These are phyloP conservation scores for Yamadazyma kitorensis DNA, from an alignment of 805 yeast species.

Conservation along the genomic window DNA sequence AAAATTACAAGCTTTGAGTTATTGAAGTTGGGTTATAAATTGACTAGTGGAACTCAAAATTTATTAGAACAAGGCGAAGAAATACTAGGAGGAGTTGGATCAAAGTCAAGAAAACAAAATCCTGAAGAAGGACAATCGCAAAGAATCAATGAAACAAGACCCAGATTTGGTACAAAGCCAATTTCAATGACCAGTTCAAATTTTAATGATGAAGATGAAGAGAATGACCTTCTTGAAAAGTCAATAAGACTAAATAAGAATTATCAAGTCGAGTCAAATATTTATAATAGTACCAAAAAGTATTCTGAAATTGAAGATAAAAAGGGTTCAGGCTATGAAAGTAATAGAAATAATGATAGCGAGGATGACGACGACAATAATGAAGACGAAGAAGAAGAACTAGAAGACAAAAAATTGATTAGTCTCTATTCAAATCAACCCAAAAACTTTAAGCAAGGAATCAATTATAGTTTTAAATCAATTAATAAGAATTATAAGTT, in stretches of 20 bases:
- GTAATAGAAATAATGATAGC: slow-evolving; percentile 17
- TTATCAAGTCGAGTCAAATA: slow-evolving; percentile 5
- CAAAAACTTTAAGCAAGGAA: slow-evolving; percentile 62
- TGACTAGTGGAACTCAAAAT: slow-evolving; percentile 86
- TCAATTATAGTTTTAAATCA: slow-evolving; percentile 70
- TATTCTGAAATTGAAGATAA: slow-evolving; percentile 25
- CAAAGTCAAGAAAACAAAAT: slow-evolving; percentile 40
- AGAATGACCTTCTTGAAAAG: slow-evolving; percentile 8
- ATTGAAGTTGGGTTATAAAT: slow-evolving; percentile 74
- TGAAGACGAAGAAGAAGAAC: slow-evolving; percentile 19
- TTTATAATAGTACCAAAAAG: slow-evolving; percentile 10
- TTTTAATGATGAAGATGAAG: slow-evolving; percentile 2
- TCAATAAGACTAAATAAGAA: slow-evolving; percentile 12
- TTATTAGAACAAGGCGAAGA: slow-evolving; percentile 78
- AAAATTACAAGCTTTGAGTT: slow-evolving; percentile 78
- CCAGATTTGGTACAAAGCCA: too few relatives aligned
- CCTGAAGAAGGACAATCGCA: too few relatives aligned
- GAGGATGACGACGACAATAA: slow-evolving; percentile 18
- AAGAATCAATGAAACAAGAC: slow-evolving; percentile 13
- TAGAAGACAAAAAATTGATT: slow-evolving; percentile 38
- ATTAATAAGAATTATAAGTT: slow-evolving; percentile 63
- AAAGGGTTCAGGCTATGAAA: too few relatives aligned
- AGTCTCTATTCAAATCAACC: slow-evolving; percentile 90
- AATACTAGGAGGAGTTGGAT: slow-evolving; percentile 71
- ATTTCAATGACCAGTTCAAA: too few relatives aligned